Base-by-base conservation (phyloP, 2,329 filamentous ascomycete genomes). In the Tricladium varicosporioides region DNA sequence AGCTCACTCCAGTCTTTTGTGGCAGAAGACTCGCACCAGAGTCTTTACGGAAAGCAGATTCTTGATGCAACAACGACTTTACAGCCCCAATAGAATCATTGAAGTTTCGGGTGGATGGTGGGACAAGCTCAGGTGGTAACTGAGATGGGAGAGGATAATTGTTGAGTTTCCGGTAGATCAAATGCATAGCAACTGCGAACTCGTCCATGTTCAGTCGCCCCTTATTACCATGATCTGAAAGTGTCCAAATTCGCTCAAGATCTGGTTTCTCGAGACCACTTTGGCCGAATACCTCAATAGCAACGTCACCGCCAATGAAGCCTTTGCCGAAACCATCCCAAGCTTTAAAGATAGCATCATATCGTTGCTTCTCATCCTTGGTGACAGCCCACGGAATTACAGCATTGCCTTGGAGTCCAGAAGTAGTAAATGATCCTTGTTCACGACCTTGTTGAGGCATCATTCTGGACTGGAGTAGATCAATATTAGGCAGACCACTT, bases 311-410 rank as follows among this genome's bases (percentile, higher is more conserved):
- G 48, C 86, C 89, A 69, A 99, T 95, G 68, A 87, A 96, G 0
- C 94, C 94, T 73, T 95, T 97, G 61, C 86, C 84, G 62, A 99
- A 84, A 2, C 94, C 94, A 75, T 99, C 94, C 94, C 94, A 99
- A 5, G 92, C 92, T 63, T 87, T 89, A 79, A 99, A 99, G 33
- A 97, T 84, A 59, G 91, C 84, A 73, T 99, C 94, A 65, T 99
- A 99, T 61, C 95, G 88, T 60, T 89, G 93, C 80, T 99, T 99
- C 74, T 99, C 94, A 62, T 97, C 92, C 73, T 99, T 99, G 4
- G 94, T 99, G 59, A 99, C 94, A 14, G 94, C 92, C 94, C 94
- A 99, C 0, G 94, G 94, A 68, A 99, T 93, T 7, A 91, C 93
- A 0, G 94, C 94, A 74, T 96, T 97, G 52, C 94, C 94, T 61